These are phyloP conservation scores for Magnusiomyces fungicola DNA, from an alignment of 1,139 yeast species.

Conservation along the genomic window DNA sequence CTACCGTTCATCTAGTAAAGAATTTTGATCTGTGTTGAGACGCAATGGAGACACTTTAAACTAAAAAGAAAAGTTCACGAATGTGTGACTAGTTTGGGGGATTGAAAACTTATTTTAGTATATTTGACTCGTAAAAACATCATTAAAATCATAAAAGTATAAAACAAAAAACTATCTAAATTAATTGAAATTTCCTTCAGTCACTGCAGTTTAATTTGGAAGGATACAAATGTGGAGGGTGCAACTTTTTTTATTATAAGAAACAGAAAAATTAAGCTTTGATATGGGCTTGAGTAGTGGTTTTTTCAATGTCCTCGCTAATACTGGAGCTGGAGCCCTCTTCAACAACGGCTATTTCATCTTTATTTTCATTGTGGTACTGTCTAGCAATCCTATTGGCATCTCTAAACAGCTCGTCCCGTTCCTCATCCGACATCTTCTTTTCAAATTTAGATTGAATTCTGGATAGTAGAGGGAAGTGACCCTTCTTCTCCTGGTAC, in stretches of 20 bases:
- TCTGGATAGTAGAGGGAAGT: conserved; percentile 23
- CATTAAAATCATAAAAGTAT: too few species aligned
- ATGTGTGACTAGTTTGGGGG: too few species aligned
- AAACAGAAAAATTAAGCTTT: not conserved
- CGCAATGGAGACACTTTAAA: too few species aligned
- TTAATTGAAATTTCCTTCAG: too few species aligned
- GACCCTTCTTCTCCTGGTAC: conserved; percentile 48
- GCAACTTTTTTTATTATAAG: not conserved
- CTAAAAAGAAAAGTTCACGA: too few species aligned
- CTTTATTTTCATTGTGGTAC: conserved; percentile 1
- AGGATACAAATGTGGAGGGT: too few species aligned
- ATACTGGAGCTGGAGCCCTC: not conserved
- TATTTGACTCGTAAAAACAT: too few species aligned
- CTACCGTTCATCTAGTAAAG: too few species aligned
- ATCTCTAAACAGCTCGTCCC: conserved; percentile 26
- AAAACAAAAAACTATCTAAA: too few species aligned
- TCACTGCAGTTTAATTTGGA: too few species aligned
- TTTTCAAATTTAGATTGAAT: conserved; percentile 22
- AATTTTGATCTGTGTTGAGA: too few species aligned
- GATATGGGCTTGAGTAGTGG: not conserved
- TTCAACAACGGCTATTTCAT: not conserved
- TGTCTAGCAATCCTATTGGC: conserved; percentile 26
- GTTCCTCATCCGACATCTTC: conserved; percentile 23
- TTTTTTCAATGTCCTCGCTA: not conserved
- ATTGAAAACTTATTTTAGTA: too few species aligned